Percentiles rank a stretch among this genome's conserved stretches.
These are phyloP conservation scores for Zymoseptoria crescenta DNA, from an alignment of 2,329 filamentous ascomycete species.

Conservation along the genomic window DNA sequence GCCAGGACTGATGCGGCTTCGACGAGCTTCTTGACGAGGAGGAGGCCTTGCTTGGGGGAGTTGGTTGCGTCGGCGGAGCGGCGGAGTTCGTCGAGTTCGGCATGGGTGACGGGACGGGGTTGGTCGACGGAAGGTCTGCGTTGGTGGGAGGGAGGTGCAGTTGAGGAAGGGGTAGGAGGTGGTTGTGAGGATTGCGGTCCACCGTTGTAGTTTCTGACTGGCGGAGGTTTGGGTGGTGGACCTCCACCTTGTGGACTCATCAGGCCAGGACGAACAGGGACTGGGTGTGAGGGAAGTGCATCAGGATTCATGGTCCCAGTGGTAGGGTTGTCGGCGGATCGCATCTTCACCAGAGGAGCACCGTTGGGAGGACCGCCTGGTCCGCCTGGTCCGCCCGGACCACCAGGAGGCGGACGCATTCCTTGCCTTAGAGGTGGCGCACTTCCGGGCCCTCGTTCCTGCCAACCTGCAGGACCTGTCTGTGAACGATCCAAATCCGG, in stretches of 20 bases:
- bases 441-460: constrained; percentile 13
- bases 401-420: constrained; percentile 8
- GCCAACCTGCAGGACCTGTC: constrained; percentile 22
- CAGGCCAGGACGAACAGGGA: constrained; percentile 46
- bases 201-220: constrained; percentile 45
- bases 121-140: constrained; percentile 19
- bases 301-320: constrained; percentile 40
- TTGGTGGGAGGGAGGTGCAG: constrained; percentile 23
- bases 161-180: constrained; percentile 10
- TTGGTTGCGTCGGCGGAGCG: constrained; percentile 60
- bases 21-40: constrained; percentile 72
- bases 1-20: constrained; percentile 76
- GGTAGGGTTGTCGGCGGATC: constrained; percentile 11
- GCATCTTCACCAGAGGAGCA: constrained; percentile 22
- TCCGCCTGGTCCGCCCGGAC: constrained; percentile 4
- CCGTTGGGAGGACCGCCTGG: constrained; percentile 20
- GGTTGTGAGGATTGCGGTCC: constrained; percentile 28
- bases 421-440: constrained; percentile 8
- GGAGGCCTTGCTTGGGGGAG: constrained; percentile 64
- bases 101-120: constrained; percentile 57
- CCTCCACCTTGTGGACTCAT: constrained; percentile 18
- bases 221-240: constrained; percentile 40
- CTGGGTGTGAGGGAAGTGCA: constrained; percentile 48
- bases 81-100: constrained; percentile 70
- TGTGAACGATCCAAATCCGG: constrained; percentile 14